These are phyloP conservation scores for Cladophialophora chaetospira DNA, from an alignment of 2,329 filamentous ascomycete genomes.

Conservation along the genomic window DNA sequence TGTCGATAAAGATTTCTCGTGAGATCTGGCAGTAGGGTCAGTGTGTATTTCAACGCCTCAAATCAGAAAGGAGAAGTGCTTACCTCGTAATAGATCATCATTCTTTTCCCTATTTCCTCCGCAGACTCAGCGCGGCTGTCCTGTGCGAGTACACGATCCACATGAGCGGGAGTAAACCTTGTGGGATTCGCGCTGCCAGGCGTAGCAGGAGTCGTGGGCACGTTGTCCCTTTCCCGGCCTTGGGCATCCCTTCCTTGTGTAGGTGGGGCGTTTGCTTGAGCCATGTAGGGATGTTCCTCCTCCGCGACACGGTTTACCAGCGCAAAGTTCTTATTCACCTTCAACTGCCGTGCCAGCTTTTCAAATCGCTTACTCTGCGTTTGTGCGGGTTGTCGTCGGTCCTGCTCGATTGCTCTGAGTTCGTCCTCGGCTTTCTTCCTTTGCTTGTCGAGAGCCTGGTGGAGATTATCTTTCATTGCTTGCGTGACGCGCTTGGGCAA, in stretches of 20 bases:
- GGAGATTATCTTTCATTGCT: constrained; percentile 4
- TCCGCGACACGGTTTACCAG: constrained; percentile 9
- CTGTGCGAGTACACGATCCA: constrained; percentile 7
- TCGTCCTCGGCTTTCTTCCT: constrained; percentile 11
- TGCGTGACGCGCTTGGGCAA: constrained; percentile 4
- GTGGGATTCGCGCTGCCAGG: constrained; percentile 1
- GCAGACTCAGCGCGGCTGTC: constrained; percentile 13
- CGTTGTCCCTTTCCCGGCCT: neutral
- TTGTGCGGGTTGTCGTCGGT: constrained; percentile 8
- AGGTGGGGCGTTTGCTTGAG: neutral
- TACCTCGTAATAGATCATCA: constrained; percentile 16
- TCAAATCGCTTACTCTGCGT: constrained; percentile 14
- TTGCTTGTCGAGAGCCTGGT: constrained; percentile 4
- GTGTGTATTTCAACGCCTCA: neutral
- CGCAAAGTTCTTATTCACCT: constrained; percentile 3
- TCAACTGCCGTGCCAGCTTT: constrained; percentile 7
- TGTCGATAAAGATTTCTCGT: constrained; percentile 13
- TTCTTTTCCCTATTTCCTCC: constrained; percentile 8
- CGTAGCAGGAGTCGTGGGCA: neutral
- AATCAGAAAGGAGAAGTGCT: neutral
- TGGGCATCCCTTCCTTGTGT: neutral
- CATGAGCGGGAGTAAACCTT: constrained; percentile 6
- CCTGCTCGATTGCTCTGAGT: constrained; percentile 2
- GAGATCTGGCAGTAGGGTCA: constrained; percentile 1
- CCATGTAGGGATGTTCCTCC: constrained; percentile 8